Percentiles rank a stretch among this genome's conserved stretches.
These are phyloP conservation scores for Yarrowia phangngaensis DNA, from an alignment of 805 yeast genomes.

Conservation along the genomic window DNA sequence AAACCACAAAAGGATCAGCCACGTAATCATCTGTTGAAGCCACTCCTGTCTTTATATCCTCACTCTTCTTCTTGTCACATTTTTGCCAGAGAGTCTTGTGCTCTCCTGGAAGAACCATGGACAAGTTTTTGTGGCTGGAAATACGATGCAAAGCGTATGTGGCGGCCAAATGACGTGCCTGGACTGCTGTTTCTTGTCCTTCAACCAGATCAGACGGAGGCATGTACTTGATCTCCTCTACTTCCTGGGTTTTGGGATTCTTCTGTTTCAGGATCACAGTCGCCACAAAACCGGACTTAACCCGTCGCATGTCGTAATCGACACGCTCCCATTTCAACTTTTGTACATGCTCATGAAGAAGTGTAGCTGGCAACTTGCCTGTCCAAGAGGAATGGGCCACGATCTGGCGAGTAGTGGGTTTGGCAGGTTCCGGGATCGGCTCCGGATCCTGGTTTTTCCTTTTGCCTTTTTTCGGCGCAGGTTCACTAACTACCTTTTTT, in stretches of 20 bases:
- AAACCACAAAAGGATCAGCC: constrained; percentile 70
- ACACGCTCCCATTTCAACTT: constrained; percentile 87
- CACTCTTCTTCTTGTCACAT: constrained; percentile 58
- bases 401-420: constrained; percentile 30
- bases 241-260: constrained; percentile 77
- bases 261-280: constrained; percentile 62
- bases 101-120: constrained; percentile 80
- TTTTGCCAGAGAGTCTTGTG: constrained; percentile 77
- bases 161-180: constrained; percentile 87
- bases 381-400: constrained; percentile 83
- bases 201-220: constrained; percentile 50
- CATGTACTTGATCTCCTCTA: constrained; percentile 52
- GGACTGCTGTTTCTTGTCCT: constrained; percentile 77
- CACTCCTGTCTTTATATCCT: constrained; percentile 47
- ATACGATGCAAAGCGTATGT: constrained; percentile 80
- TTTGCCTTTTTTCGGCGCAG: constrained; percentile 8
- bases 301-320: constrained; percentile 62
- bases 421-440: constrained; percentile 1
- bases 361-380: constrained; percentile 84
- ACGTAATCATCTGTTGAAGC: constrained; percentile 53
- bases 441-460: constrained; percentile 1
- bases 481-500: neutral
- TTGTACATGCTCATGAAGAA: constrained; percentile 83
- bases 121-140: constrained; percentile 74
- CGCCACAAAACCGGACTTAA: constrained; percentile 58